Conservation (phyloP, 257 asterid genomes). For the Solanum sejunctum region DNA sequence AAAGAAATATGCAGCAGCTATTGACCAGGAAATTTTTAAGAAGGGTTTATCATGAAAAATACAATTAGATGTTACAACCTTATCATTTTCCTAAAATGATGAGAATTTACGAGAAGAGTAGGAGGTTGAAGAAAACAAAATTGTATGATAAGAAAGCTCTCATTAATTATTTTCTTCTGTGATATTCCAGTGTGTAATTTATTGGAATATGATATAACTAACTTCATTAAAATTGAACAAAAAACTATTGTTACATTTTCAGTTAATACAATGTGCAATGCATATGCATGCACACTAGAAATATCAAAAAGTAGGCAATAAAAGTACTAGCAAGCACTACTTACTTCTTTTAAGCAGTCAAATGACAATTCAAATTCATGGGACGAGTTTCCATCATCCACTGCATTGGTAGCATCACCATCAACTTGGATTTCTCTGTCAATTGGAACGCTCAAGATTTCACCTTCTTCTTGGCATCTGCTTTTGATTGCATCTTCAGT, state of each 20-base stretch:
- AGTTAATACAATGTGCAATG: background rate
- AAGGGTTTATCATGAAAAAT: background rate
- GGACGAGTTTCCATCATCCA: constrained; percentile 19
- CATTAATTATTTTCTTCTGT: background rate
- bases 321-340: background rate
- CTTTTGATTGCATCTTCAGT: constrained; percentile 19
- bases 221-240: background rate
- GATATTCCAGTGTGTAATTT: background rate
- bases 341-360: constrained; percentile 1
- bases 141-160: background rate
- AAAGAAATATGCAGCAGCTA: background rate
- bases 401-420: constrained; percentile 21
- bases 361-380: constrained; percentile 6
- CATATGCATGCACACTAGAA: background rate
- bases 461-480: constrained; percentile 23
- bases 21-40: background rate
- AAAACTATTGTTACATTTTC: background rate
- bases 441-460: background rate
- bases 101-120: background rate
- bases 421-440: constrained; percentile 14
- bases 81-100: background rate
- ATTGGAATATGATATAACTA: background rate
- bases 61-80: background rate
- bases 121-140: background rate
- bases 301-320: background rate